Conservation (phyloP, 306 rosid species). For the Glycine latifolia region DNA sequence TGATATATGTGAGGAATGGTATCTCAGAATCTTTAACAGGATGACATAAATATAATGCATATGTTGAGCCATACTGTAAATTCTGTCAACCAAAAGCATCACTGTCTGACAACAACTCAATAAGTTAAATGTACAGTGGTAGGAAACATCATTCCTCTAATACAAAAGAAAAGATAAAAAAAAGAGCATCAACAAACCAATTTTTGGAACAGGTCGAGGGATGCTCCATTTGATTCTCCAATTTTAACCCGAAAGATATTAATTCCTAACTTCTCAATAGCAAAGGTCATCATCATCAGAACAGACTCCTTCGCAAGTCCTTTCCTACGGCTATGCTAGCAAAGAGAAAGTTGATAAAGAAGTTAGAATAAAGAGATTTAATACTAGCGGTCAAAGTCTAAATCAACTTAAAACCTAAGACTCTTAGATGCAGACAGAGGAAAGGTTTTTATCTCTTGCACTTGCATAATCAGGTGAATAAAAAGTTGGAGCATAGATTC, state of each 20-base stretch:
- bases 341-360: slow-evolving; percentile 47
- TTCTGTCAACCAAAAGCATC: slow-evolving; percentile 19
- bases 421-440: slow-evolving; percentile 1
- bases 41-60: slow-evolving; percentile 14
- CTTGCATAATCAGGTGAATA: neutral
- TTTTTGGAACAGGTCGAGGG: slow-evolving; percentile 76
- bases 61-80: slow-evolving; percentile 2
- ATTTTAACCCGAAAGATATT: slow-evolving; percentile 73
- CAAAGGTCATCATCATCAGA: slow-evolving; percentile 86
- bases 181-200: slow-evolving; percentile 57
- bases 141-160: slow-evolving; percentile 8
- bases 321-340: slow-evolving; percentile 86
- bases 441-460: slow-evolving; percentile 11
- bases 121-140: neutral
- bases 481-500: slow-evolving; percentile 23
- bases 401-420: slow-evolving; percentile 28
- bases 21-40: neutral
- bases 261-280: slow-evolving; percentile 71
- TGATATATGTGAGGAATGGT: neutral
- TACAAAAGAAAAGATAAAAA: slow-evolving; percentile 22
- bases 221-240: slow-evolving; percentile 84
- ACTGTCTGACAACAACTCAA: slow-evolving; percentile 5
- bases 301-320: slow-evolving; percentile 88
- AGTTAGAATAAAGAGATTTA: slow-evolving; percentile 37
- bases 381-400: slow-evolving; percentile 23